These are phyloP conservation scores for Paecilomyces dactylethromorphus DNA, from an alignment of 2,329 filamentous ascomycete species.

Conservation along the genomic window DNA sequence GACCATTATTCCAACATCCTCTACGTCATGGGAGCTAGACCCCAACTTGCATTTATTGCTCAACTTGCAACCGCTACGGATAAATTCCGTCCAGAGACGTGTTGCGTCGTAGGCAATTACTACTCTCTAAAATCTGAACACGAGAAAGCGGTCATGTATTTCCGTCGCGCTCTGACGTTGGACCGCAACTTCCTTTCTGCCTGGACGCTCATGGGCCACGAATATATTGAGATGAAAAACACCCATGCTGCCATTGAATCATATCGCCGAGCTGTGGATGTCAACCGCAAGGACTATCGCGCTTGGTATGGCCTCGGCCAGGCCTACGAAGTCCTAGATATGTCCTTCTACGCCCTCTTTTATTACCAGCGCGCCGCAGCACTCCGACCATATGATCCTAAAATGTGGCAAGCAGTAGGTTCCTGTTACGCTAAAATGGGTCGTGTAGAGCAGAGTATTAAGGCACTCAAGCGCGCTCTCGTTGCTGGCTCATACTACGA, in stretches of 20 bases:
- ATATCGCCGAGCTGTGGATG: conserved; percentile 89
- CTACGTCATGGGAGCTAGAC: conserved; percentile 81
- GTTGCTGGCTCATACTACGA: conserved; percentile 85
- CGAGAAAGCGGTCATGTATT: conserved; percentile 97
- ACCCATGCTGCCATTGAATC: conserved; percentile 97
- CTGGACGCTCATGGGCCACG: conserved; percentile 98
- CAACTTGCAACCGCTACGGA: conserved; percentile 87
- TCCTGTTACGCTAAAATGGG: conserved; percentile 87
- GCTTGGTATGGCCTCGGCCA: conserved; percentile 97
- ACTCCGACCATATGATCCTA: conserved; percentile 89
- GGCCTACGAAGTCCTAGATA: conserved; percentile 95
- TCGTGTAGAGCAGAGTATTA: conserved; percentile 82
- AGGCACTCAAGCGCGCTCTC: conserved; percentile 86
- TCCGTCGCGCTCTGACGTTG: conserved; percentile 82
- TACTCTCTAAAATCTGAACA: conserved; percentile 91
- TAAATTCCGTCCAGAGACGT: conserved; percentile 94
- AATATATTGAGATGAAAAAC: conserved; percentile 98
- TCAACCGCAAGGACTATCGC: conserved; percentile 91
- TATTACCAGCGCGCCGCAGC: conserved; percentile 96
- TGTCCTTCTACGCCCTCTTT: conserved; percentile 94
- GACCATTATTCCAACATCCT: conserved; percentile 98
- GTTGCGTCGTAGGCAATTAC: conserved; percentile 95
- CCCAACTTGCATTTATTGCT: conserved; percentile 86
- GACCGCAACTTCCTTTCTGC: conserved; percentile 88
- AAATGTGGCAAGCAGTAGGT: conserved; percentile 97